Base-by-base conservation (phyloP, 1,284 basidiomycete species). In the Inonotus hispidus region DNA sequence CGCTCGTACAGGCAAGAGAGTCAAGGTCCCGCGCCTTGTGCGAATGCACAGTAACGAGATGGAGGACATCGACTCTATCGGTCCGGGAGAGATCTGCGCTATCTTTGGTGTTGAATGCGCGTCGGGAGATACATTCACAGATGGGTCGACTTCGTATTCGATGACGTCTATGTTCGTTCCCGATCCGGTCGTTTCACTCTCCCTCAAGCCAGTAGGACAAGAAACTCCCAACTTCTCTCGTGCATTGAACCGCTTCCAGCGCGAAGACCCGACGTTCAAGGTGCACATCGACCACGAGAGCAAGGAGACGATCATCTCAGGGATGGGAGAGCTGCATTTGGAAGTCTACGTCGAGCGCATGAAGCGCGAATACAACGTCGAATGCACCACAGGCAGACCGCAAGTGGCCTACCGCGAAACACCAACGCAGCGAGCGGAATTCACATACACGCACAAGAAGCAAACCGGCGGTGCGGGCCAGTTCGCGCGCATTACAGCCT, bases 341-440 rank as follows among this genome's bases (percentile, higher is more conserved):
- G 97, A 99, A 72, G 98, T 99, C 70, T 99, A 99, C 76, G 96
- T 98, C 64, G 97, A 99, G 75, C 91, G 97, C 49, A 98, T 99
- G 95, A 89, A 88, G 68, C 89, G 97, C 63, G 97, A 99, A 76
- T 99, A 99, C 78, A 93, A 92, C 65, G 93, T 96, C 27, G 87
- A 93, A 38, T 98, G 95, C 71, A 83, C 87, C 10, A 98, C 96
- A 1, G 96, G 97, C 63, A 96, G 96, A 75, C 97, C 97, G 11
- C 90, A 92, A 25, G 97, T 99, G 50, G 95, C 96, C 1, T 99
- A 96, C 83, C 87, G 95, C 55, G 97, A 99, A 78, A 95, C 95
- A 0, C 88, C 98, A 72, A 90, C 90, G 1, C 82, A 89, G 66
- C 81, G 83, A 38, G 85, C 90, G 6, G 82, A 89, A 56, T 99